A percentile compares a stretch with the other conserved stretches of the same genome.
Conservation (phyloP, 768 basidiomycete species). For the Daedaleopsis nitida region DNA sequence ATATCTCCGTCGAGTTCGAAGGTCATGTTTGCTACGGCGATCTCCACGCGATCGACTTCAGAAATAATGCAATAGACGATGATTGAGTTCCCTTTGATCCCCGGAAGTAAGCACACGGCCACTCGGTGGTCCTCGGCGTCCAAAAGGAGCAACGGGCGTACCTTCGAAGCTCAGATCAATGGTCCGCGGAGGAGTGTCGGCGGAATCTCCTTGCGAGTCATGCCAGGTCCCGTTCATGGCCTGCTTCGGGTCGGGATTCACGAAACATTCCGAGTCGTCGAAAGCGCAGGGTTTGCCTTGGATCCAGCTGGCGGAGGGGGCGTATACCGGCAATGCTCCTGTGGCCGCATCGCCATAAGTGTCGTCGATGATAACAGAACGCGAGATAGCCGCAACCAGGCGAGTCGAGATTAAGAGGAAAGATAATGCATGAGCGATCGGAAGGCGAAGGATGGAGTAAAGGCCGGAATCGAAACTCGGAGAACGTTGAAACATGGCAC, state of each 20-base stretch:
- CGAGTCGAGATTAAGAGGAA: not conserved
- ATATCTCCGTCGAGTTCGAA: slow-evolving; percentile 11
- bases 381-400: not conserved
- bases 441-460: not conserved
- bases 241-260: slow-evolving; percentile 10
- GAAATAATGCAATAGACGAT: slow-evolving; percentile 6
- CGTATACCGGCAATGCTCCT: slow-evolving; percentile 3
- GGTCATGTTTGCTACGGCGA: slow-evolving; percentile 9
- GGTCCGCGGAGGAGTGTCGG: slow-evolving; percentile 3
- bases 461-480: not conserved
- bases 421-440: not conserved
- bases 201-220: slow-evolving; percentile 3
- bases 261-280: not conserved
- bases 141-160: not conserved
- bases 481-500: not conserved
- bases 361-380: slow-evolving; percentile 8
- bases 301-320: slow-evolving; percentile 1
- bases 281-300: slow-evolving; percentile 3
- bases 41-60: slow-evolving; percentile 9
- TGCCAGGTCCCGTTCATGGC: slow-evolving; percentile 11
- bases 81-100: slow-evolving; percentile 4
- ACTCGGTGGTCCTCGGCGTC: not conserved
- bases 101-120: not conserved
- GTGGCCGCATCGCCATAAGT: slow-evolving; percentile 6
- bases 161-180: slow-evolving; percentile 13